Conservation (phyloP, 192 early-diverging fungal species). For the Anaeromyces robustus region DNA sequence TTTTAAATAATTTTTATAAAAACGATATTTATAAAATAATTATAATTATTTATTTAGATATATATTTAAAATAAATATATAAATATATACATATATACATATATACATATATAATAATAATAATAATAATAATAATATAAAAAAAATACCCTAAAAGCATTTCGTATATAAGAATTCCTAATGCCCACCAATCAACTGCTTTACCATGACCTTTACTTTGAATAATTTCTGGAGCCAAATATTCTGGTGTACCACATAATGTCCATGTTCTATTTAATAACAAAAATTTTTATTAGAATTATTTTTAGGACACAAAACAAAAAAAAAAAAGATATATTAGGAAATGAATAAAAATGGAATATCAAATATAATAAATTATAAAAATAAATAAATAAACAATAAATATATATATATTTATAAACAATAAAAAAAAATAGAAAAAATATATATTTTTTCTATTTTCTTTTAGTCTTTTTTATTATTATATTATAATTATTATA, state of each 20-base stretch:
- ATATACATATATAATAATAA: too few species aligned
- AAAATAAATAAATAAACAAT: too few species aligned
- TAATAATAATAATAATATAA: too few species aligned
- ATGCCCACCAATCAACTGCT: conserved; percentile 98
- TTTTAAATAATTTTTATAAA: neutral
- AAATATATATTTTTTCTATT: too few species aligned
- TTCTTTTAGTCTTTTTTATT: too few species aligned
- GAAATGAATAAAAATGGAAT: too few species aligned
- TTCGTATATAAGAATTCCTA: conserved; percentile 94
- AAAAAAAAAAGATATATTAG: too few species aligned
- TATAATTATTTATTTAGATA: neutral
- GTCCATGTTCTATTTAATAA: conserved; percentile 74
- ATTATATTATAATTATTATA: neutral
- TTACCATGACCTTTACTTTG: conserved; percentile 93
- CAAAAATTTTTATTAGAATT: neutral
- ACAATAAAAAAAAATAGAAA: too few species aligned
- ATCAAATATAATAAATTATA: too few species aligned
- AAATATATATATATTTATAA: too few species aligned
- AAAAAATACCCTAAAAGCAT: conserved; percentile 91
- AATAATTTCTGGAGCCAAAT: conserved; percentile 93
- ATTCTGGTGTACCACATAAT: conserved; percentile 93
- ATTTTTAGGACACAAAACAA: neutral
- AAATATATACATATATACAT: too few species aligned
- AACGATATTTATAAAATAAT: neutral
- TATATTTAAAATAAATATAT: too few species aligned